Evolutionary conservation across 176 grass and related monocot genomes (phyloP).

Genomic region (Aegilops umbellulata): DNA sequence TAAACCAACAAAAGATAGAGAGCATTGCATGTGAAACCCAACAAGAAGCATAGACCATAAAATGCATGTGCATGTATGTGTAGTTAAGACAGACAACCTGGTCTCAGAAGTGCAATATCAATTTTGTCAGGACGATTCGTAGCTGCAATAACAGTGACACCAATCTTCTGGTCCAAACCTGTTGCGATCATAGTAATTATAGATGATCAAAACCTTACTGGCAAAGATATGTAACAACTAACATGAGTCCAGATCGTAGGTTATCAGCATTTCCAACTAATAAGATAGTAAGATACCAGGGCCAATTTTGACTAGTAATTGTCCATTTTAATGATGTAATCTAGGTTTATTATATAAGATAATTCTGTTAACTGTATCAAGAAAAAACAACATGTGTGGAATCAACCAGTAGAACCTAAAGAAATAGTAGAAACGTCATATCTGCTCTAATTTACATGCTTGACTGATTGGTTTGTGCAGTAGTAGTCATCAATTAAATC

Average conservation of each 20-base stretch:
- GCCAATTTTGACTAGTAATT: background rate
- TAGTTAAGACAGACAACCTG: constrained; percentile 47
- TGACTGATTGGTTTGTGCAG: background rate
- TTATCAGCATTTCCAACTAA: background rate
- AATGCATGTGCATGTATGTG: background rate
- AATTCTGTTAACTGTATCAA: background rate
- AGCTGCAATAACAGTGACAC: constrained; percentile 86
- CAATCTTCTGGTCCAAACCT: constrained; percentile 76
- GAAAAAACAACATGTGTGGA: background rate
- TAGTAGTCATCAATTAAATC: too few relatives aligned
- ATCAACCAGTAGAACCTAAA: background rate
- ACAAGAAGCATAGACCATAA: background rate
- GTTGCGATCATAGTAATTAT: constrained; percentile 29
- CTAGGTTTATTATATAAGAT: background rate
- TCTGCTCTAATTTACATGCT: constrained; percentile 6
- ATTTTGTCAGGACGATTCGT: constrained; percentile 98
- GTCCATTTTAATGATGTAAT: constrained; percentile 3
- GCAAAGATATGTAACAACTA: background rate
- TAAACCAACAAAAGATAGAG: background rate
- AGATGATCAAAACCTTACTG: background rate
- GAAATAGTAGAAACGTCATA: constrained; percentile 9
- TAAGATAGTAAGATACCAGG: background rate
- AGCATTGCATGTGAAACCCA: background rate
- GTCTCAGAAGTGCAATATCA: constrained; percentile 81
- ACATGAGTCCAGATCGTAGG: background rate